These are phyloP conservation scores for Theobroma grandiflorum DNA, from an alignment of 441 rosid species.

Conservation along the genomic window DNA sequence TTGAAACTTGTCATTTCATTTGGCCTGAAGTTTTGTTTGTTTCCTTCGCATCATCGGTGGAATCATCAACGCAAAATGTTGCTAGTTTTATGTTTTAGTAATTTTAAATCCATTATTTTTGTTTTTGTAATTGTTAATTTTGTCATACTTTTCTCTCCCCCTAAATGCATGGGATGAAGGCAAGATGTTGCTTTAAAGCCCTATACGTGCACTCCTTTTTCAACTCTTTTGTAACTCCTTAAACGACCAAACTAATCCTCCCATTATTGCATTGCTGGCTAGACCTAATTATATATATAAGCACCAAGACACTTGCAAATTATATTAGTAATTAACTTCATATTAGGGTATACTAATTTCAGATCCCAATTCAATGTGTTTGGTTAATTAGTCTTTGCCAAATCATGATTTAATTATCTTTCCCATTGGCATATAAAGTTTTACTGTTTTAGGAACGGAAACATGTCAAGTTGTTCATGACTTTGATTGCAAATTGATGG, in stretches of 20 bases:
- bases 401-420: background rate
- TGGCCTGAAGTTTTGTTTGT: background rate
- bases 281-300: background rate
- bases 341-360: too few relatives aligned
- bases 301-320: background rate
- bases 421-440: background rate
- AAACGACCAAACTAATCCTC: background rate
- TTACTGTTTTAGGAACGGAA: background rate
- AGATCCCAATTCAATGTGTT: background rate
- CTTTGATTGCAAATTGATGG: background rate
- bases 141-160: background rate
- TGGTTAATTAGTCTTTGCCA: background rate
- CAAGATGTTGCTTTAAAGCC: constrained; percentile 32
- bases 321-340: background rate
- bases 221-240: constrained; percentile 18
- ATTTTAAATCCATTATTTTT: background rate
- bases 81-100: background rate
- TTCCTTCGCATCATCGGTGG: background rate
- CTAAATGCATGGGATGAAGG: constrained; percentile 23
- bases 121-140: background rate
- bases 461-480: background rate
- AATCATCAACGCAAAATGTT: background rate
- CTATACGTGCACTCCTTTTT: constrained; percentile 28
- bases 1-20: background rate
- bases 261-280: background rate